These are phyloP conservation scores for Fragaria nilgerrensis DNA, from an alignment of 306 rosid genomes.

Conservation along the genomic window DNA sequence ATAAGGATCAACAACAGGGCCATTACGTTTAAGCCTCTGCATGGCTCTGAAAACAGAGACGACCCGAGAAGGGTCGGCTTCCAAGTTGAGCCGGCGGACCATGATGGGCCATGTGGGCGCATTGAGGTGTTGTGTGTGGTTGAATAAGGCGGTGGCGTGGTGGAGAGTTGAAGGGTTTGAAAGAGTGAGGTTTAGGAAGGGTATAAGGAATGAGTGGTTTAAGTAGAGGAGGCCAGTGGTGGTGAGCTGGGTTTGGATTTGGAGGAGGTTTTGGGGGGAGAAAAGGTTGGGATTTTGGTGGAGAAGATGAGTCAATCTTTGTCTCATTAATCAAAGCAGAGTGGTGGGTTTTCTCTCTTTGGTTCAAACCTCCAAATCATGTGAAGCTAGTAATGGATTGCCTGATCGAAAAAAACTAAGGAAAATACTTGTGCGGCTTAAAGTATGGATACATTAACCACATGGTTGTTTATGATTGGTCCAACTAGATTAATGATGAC, in stretches of 20 bases:
- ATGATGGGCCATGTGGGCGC: slow-evolving; percentile 22
- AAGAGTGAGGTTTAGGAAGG: slow-evolving; percentile 18
- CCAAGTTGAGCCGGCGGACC: slow-evolving; percentile 21
- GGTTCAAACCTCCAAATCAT: too few species aligned
- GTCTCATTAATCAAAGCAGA: slow-evolving; percentile 11
- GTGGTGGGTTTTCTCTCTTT: not conserved
- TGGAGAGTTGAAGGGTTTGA: slow-evolving; percentile 7
- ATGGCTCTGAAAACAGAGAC: slow-evolving; percentile 17
- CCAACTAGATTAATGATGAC: too few species aligned
- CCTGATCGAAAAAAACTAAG: too few species aligned
- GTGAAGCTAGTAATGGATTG: too few species aligned
- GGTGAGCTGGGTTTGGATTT: slow-evolving; percentile 30
- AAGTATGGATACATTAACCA: too few species aligned
- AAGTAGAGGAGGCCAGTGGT: slow-evolving; percentile 25
- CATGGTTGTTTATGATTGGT: too few species aligned
- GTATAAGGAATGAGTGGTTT: slow-evolving; percentile 11
- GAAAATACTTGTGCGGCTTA: too few species aligned
- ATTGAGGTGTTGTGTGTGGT: slow-evolving; percentile 15
- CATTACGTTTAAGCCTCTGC: slow-evolving; percentile 13
- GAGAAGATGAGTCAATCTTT: slow-evolving; percentile 14
- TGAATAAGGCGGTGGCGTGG: slow-evolving; percentile 23
- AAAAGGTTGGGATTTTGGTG: slow-evolving; percentile 12
- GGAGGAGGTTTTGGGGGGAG: slow-evolving; percentile 18
- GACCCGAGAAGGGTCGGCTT: slow-evolving; percentile 19
- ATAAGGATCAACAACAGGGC: slow-evolving; percentile 20